A percentile compares a stretch with the other conserved stretches of the same genome.
Conservation (phyloP, 2,329 filamentous ascomycete species). For the Trichoderma sp. region DNA sequence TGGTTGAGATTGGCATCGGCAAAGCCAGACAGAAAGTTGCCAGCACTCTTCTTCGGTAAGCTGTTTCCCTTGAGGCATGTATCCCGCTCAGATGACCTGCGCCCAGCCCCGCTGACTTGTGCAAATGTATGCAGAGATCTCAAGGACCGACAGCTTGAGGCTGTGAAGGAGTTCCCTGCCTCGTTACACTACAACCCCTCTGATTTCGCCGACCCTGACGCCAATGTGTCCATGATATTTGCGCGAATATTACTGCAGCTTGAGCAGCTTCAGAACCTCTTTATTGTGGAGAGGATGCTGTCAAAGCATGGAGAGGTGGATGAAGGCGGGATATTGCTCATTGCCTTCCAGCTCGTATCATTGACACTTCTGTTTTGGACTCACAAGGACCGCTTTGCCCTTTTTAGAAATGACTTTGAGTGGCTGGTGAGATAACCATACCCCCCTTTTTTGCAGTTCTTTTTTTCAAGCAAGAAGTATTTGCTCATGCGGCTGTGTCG, state of each 20-base stretch:
- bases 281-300: conserved; percentile 56
- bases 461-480: neutral
- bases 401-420: conserved; percentile 44
- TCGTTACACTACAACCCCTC: conserved; percentile 39
- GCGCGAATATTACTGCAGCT: conserved; percentile 46
- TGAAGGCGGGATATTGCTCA: conserved; percentile 40
- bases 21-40: conserved; percentile 16
- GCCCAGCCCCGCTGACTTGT: neutral
- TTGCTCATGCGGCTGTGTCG: neutral
- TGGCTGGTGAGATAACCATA: conserved; percentile 41
- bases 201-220: conserved; percentile 35
- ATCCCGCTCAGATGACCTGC: too few species aligned
- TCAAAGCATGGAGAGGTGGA: conserved; percentile 41
- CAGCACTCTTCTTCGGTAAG: neutral
- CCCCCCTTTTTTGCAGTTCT: neutral
- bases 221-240: conserved; percentile 36
- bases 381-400: conserved; percentile 44
- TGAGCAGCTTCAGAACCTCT: conserved; percentile 54
- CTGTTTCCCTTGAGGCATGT: neutral
- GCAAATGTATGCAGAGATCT: neutral
- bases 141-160: conserved; percentile 2
- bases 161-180: conserved; percentile 26
- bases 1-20: conserved; percentile 55
- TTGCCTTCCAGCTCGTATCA: conserved; percentile 47
- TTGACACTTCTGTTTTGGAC: conserved; percentile 48